Conservation (phyloP, 768 basidiomycete species). For the Pleurotus sapidus region DNA sequence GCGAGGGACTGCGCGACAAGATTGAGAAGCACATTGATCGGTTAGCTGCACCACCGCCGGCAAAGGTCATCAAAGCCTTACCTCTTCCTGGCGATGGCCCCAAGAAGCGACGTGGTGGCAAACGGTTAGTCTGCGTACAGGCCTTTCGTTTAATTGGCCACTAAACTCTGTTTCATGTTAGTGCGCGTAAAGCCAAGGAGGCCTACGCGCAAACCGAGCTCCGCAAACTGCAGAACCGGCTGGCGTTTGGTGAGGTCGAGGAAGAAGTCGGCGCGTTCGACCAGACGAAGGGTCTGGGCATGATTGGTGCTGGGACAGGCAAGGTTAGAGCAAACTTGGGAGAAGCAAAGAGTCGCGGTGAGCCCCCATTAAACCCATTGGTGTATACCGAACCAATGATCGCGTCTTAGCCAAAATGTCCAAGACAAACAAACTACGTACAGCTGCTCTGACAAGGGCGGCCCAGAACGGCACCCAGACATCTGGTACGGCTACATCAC, state of each 20-base stretch:
- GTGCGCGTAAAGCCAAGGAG: constrained; percentile 97
- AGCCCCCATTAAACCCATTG: constrained; percentile 17
- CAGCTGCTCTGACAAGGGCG: constrained; percentile 77
- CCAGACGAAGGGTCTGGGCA: constrained; percentile 96
- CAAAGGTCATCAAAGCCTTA: constrained; percentile 89
- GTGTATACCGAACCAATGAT: too few relatives aligned
- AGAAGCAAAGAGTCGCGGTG: constrained; percentile 90
- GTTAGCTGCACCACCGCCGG: constrained; percentile 90
- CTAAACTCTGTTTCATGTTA: constrained; percentile 24
- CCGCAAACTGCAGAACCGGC: constrained; percentile 94
- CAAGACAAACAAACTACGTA: constrained; percentile 89
- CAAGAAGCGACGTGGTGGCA: constrained; percentile 94
- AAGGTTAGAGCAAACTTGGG: constrained; percentile 86
- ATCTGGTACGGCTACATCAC: constrained; percentile 87
- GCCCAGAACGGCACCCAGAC: constrained; percentile 54
- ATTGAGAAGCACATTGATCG: constrained; percentile 93
- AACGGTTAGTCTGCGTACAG: constrained; percentile 54
- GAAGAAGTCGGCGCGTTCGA: constrained; percentile 96
- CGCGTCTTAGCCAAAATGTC: constrained; percentile 80
- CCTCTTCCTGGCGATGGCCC: constrained; percentile 94
- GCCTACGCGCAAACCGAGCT: constrained; percentile 96
- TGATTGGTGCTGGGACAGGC: constrained; percentile 88
- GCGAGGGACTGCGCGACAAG: constrained; percentile 75
- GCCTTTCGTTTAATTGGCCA: neutral
- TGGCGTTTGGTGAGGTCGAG: constrained; percentile 94